Percentiles rank a stretch among this genome's conserved stretches.
These are phyloP conservation scores for Parastagonospora nodorum DNA, from an alignment of 2,329 filamentous ascomycete species.

Conservation along the genomic window DNA sequence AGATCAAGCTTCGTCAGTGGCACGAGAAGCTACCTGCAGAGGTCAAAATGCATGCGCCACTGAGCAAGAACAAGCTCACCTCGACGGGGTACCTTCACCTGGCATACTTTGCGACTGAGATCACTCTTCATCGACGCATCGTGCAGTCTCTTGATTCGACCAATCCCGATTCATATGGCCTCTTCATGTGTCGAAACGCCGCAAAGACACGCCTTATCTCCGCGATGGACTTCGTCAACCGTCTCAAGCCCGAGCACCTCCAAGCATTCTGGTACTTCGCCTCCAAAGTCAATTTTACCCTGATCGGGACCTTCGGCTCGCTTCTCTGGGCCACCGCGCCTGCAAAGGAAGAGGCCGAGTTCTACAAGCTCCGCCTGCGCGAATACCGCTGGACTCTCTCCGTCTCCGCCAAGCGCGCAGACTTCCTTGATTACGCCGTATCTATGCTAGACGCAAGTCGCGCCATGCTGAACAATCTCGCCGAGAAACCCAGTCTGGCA, in stretches of 20 bases:
- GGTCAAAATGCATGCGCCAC: constrained; percentile 66
- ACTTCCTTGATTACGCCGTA: constrained; percentile 53
- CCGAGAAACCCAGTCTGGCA: constrained; percentile 50
- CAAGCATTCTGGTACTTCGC: constrained; percentile 93
- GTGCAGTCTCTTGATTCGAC: constrained; percentile 73
- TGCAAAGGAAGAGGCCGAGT: constrained; percentile 85
- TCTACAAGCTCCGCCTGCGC: constrained; percentile 81
- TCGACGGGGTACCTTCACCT: constrained; percentile 74
- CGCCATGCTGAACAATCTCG: constrained; percentile 51
- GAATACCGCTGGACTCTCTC: constrained; percentile 95
- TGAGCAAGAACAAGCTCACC: constrained; percentile 48
- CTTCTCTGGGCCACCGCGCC: constrained; percentile 88
- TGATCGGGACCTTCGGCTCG: constrained; percentile 92
- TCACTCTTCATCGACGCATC: constrained; percentile 88
- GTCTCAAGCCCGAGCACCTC: constrained; percentile 82
- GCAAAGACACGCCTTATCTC: constrained; percentile 94
- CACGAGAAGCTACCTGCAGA: constrained; percentile 69
- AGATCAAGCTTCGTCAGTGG: constrained; percentile 83
- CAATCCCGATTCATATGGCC: constrained; percentile 74
- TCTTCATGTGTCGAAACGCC: constrained; percentile 90
- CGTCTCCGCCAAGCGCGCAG: constrained; percentile 76
- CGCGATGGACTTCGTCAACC: constrained; percentile 96
- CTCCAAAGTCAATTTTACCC: constrained; percentile 86
- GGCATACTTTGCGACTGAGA: constrained; percentile 92
- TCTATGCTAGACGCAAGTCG: constrained; percentile 52